These are phyloP conservation scores for Lentinus polychrous DNA, from an alignment of 1,284 basidiomycete genomes.

Conservation along the genomic window DNA sequence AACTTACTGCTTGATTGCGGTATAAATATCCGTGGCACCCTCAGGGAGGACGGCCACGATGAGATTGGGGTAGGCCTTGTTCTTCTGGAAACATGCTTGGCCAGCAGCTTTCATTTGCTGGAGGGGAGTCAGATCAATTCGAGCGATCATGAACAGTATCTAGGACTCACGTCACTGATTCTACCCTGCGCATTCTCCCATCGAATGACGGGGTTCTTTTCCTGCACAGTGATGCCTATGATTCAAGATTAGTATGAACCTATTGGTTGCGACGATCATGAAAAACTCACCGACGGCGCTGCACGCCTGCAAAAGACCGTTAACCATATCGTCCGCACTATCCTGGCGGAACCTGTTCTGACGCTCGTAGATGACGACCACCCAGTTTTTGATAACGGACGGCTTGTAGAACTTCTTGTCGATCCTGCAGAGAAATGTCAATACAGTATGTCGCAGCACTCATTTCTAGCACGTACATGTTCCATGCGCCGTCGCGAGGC, in stretches of 20 bases:
- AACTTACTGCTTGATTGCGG: conserved; percentile 66
- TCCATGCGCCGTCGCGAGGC: conserved; percentile 63
- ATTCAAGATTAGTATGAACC: neutral
- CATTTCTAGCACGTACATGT: conserved; percentile 48
- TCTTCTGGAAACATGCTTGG: conserved; percentile 31
- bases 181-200: conserved; percentile 50
- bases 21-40: conserved; percentile 66
- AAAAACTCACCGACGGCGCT: conserved; percentile 45
- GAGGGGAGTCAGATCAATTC: neutral
- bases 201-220: conserved; percentile 34
- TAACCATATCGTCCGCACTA: conserved; percentile 42
- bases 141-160: neutral
- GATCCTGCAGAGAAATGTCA: conserved; percentile 34
- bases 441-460: neutral
- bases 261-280: neutral
- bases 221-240: conserved; percentile 44
- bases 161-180: conserved; percentile 36
- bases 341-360: conserved; percentile 41
- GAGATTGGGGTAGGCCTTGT: conserved; percentile 41
- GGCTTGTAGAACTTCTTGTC: conserved; percentile 58
- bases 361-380: conserved; percentile 58
- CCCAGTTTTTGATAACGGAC: conserved; percentile 45
- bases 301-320: conserved; percentile 40
- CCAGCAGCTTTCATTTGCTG: conserved; percentile 47
- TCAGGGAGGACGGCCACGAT: conserved; percentile 70